These are phyloP conservation scores for Trichoderma sp. DNA, from an alignment of 2,329 filamentous ascomycete species.

Conservation along the genomic window DNA sequence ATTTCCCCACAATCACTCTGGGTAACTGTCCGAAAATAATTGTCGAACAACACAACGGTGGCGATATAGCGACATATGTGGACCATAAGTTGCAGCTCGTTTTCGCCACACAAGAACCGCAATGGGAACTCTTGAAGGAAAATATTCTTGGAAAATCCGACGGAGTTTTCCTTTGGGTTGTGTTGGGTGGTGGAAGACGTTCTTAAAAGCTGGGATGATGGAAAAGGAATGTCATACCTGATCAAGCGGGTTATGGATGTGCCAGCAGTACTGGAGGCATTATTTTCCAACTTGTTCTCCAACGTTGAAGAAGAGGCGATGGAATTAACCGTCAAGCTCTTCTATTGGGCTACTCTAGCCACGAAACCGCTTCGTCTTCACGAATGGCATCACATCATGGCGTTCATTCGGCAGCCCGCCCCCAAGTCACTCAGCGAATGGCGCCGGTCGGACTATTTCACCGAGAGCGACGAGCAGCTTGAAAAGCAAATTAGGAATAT, in stretches of 20 bases:
- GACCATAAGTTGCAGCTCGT: not conserved
- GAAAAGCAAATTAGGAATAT: not conserved
- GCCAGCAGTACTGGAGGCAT: not conserved
- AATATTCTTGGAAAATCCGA: not conserved
- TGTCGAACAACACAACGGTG: not conserved
- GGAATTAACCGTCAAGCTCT: not conserved
- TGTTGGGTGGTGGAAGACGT: not conserved
- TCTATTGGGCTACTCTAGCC: not conserved
- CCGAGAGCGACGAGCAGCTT: not conserved
- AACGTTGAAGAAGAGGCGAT: not conserved
- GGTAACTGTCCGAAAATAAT: not conserved
- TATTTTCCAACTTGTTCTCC: not conserved
- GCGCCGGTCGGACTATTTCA: not conserved
- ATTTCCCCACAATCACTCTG: not conserved
- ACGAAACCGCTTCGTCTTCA: not conserved
- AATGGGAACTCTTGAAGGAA: not conserved
- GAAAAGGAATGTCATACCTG: not conserved
- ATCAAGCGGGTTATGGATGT: not conserved
- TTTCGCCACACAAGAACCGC: too few species aligned
- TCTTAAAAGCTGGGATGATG: not conserved
- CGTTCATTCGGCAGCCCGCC: not conserved
- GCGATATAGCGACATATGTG: not conserved
- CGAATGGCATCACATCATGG: not conserved
- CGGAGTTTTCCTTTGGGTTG: not conserved
- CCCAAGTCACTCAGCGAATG: not conserved